Conservation (phyloP, 768 basidiomycete genomes). For the Tulasnella sp. region DNA sequence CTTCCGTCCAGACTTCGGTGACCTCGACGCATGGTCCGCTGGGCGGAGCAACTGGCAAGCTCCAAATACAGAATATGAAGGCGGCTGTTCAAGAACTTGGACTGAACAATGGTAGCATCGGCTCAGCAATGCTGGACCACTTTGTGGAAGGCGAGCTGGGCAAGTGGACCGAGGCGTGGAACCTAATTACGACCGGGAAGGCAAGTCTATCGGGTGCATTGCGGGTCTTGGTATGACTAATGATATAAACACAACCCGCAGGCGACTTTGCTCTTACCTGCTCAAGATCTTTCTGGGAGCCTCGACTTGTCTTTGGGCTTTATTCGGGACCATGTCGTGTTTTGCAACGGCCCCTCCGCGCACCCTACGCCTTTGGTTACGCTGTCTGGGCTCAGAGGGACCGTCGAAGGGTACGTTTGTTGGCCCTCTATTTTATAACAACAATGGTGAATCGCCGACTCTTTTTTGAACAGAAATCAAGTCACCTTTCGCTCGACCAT, state of each 20-base stretch:
- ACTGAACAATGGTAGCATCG: constrained; percentile 63
- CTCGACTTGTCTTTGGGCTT: constrained; percentile 71
- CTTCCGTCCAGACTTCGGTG: constrained; percentile 51
- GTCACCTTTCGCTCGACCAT: constrained; percentile 54
- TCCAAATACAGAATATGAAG: constrained; percentile 74
- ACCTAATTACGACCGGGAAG: constrained; percentile 64
- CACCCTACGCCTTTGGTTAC: constrained; percentile 63
- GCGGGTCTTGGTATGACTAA: constrained; percentile 38
- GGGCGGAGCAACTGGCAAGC: constrained; percentile 65
- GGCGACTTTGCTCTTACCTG: constrained; percentile 81
- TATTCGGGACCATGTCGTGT: constrained; percentile 78
- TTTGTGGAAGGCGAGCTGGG: constrained; percentile 55
- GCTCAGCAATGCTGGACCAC: constrained; percentile 79
- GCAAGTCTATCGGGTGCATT: constrained; percentile 44
- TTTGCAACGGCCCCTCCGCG: constrained; percentile 58
- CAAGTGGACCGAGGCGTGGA: constrained; percentile 76
- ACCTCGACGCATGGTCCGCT: constrained; percentile 48
- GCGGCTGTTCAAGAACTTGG: constrained; percentile 71
- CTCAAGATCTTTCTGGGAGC: constrained; percentile 57
- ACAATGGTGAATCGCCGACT: constrained; percentile 12
- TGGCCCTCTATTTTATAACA: constrained; percentile 13
- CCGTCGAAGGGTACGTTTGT: constrained; percentile 58
- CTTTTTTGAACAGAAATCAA: constrained; percentile 41
- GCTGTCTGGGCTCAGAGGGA: constrained; percentile 81
- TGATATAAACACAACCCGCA: constrained; percentile 43